Conservation (phyloP, 257 asterid genomes). For the Przewalskia tangutica region DNA sequence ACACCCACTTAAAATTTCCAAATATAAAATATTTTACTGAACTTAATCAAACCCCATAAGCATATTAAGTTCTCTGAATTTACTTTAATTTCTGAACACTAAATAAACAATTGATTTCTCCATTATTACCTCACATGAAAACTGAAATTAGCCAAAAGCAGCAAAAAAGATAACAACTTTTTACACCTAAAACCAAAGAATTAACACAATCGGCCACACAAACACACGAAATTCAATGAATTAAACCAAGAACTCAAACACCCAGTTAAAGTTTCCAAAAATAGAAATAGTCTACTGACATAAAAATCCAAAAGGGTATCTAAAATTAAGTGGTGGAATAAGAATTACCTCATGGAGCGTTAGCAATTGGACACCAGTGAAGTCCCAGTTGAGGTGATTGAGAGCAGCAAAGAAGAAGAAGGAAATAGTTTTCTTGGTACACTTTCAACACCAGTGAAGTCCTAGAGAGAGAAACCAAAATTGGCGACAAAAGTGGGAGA, state of each 20-base stretch:
- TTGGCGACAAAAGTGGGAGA: neutral
- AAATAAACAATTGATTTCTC: neutral
- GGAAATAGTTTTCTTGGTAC: slow-evolving; percentile 70
- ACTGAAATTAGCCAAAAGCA: neutral
- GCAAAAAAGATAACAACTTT: slow-evolving; percentile 7
- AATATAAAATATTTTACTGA: neutral
- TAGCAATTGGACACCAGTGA: neutral
- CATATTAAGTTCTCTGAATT: neutral
- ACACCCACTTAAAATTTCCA: neutral
- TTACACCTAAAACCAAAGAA: neutral
- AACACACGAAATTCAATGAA: neutral
- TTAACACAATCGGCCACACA: neutral
- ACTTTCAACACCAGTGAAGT: slow-evolving; percentile 39
- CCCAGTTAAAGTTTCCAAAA: neutral
- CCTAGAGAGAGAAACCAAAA: slow-evolving; percentile 10
- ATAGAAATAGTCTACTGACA: neutral
- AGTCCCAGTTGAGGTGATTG: slow-evolving; percentile 1
- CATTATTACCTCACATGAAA: neutral
- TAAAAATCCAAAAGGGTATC: neutral
- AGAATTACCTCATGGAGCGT: slow-evolving; percentile 11
- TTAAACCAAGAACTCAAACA: neutral
- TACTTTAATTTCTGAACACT: too few relatives aligned
- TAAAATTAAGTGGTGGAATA: neutral
- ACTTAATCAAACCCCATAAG: neutral
- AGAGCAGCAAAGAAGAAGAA: neutral